Percentiles rank a stretch among this genome's conserved stretches.
These are phyloP conservation scores for Leucogyrophana mollusca DNA, from an alignment of 768 basidiomycete species.

Conservation along the genomic window DNA sequence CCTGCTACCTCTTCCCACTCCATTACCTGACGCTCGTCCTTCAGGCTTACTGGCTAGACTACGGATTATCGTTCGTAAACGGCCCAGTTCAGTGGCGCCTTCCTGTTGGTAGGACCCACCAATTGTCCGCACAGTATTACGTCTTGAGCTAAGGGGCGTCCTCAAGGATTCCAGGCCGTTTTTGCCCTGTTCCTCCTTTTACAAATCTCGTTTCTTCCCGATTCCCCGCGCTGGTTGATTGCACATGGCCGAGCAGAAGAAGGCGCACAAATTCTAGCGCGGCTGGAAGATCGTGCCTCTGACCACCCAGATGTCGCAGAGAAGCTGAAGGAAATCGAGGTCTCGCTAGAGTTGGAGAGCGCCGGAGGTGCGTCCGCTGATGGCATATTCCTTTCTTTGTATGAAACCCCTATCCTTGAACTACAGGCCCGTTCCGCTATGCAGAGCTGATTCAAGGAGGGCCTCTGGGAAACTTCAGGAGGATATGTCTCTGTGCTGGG, in stretches of 20 bases:
- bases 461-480: slow-evolving; percentile 35
- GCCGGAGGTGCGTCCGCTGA: slow-evolving; percentile 30
- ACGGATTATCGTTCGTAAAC: slow-evolving; percentile 36
- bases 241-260: slow-evolving; percentile 35
- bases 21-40: neutral
- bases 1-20: too few species aligned
- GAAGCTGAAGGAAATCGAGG: slow-evolving; percentile 35
- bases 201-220: slow-evolving; percentile 34
- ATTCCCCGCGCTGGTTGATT: slow-evolving; percentile 41
- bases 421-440: slow-evolving; percentile 34
- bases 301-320: slow-evolving; percentile 34
- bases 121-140: neutral
- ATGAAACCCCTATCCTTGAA: too few species aligned
- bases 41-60: slow-evolving; percentile 41
- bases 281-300: slow-evolving; percentile 31
- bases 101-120: slow-evolving; percentile 13
- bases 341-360: slow-evolving; percentile 35
- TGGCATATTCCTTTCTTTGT: neutral
- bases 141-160: slow-evolving; percentile 10
- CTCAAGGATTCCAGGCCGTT: slow-evolving; percentile 37
- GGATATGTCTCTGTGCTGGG: slow-evolving; percentile 38
- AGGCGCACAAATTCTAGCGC: slow-evolving; percentile 33
- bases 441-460: slow-evolving; percentile 35
- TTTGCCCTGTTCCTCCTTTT: slow-evolving; percentile 38
- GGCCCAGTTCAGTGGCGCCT: slow-evolving; percentile 22